These are phyloP conservation scores for Lipomyces japonicus DNA, from an alignment of 805 yeast genomes.

Conservation along the genomic window DNA sequence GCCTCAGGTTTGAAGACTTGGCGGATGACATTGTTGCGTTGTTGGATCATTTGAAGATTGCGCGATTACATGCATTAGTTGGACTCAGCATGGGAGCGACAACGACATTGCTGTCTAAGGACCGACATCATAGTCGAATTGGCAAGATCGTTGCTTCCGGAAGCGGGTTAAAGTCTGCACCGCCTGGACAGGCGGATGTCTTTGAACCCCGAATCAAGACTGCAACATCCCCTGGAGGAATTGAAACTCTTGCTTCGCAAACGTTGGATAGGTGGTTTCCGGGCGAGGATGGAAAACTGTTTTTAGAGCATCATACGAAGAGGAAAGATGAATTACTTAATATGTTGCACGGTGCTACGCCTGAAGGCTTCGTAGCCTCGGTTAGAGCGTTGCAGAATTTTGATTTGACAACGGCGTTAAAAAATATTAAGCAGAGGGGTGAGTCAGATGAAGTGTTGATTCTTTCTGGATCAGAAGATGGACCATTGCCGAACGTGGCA, in stretches of 20 bases:
- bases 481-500: slow-evolving; percentile 13
- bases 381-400: slow-evolving; percentile 24
- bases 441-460: slow-evolving; percentile 14
- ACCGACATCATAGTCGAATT: slow-evolving; percentile 12
- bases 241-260: slow-evolving; percentile 17
- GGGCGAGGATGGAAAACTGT: slow-evolving; percentile 12
- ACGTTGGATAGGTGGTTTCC: slow-evolving; percentile 27
- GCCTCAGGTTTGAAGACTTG: slow-evolving; percentile 12
- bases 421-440: slow-evolving; percentile 10
- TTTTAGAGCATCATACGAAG: slow-evolving; percentile 4
- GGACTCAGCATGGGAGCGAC: slow-evolving; percentile 29
- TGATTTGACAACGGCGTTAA: slow-evolving; percentile 20
- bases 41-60: slow-evolving; percentile 22
- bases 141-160: slow-evolving; percentile 24
- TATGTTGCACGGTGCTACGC: slow-evolving; percentile 14
- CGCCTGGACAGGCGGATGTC: slow-evolving; percentile 9
- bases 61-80: slow-evolving; percentile 16
- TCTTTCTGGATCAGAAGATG: slow-evolving; percentile 22
- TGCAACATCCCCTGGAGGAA: slow-evolving; percentile 16
- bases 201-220: slow-evolving; percentile 18
- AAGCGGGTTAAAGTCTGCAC: slow-evolving; percentile 8
- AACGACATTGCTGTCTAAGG: slow-evolving; percentile 17
- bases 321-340: slow-evolving; percentile 13
- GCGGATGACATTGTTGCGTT: slow-evolving; percentile 22
- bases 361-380: slow-evolving; percentile 19